Evolutionary conservation across 2,329 filamentous ascomycete species (phyloP).

Genomic region (Fusarium penzigii): DNA sequence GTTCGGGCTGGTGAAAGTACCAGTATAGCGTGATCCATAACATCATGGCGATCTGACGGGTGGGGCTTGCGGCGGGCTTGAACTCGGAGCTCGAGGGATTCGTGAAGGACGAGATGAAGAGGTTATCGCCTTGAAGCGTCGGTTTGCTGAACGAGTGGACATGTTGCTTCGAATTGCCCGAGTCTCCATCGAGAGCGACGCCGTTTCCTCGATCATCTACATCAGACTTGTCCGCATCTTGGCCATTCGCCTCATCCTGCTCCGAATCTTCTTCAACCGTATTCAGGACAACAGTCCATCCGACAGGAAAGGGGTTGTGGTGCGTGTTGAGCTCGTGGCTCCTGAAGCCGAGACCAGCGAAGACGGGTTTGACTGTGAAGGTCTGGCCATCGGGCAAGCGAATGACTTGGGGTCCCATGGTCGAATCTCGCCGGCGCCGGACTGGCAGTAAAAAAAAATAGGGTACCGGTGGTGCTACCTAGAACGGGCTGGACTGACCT

Average conservation of each 20-base stretch:
- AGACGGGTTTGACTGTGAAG: slow-evolving; percentile 80
- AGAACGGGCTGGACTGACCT: neutral
- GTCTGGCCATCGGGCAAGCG: slow-evolving; percentile 86
- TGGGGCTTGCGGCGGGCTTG: slow-evolving; percentile 77
- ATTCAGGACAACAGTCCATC: slow-evolving; percentile 88
- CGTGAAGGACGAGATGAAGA: slow-evolving; percentile 92
- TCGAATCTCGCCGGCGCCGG: slow-evolving; percentile 9
- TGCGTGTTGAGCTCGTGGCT: slow-evolving; percentile 71
- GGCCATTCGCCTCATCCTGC: slow-evolving; percentile 32
- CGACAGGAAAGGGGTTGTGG: slow-evolving; percentile 73
- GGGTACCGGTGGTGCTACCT: neutral
- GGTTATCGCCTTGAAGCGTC: slow-evolving; percentile 74
- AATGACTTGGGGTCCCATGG: slow-evolving; percentile 50
- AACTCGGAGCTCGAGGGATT: slow-evolving; percentile 79
- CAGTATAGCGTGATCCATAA: slow-evolving; percentile 92
- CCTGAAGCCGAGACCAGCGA: slow-evolving; percentile 91
- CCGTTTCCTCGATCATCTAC: slow-evolving; percentile 21
- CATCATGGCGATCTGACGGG: slow-evolving; percentile 93
- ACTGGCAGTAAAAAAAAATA: neutral
- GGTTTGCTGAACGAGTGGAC: slow-evolving; percentile 62
- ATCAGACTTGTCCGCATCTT: slow-evolving; percentile 28
- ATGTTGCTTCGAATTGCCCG: slow-evolving; percentile 20
- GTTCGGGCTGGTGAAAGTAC: slow-evolving; percentile 91
- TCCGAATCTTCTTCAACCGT: slow-evolving; percentile 47
- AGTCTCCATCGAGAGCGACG: slow-evolving; percentile 12